Evolutionary conservation across 257 asterid species (phyloP).

Genomic region (Cinchona pubescens): DNA sequence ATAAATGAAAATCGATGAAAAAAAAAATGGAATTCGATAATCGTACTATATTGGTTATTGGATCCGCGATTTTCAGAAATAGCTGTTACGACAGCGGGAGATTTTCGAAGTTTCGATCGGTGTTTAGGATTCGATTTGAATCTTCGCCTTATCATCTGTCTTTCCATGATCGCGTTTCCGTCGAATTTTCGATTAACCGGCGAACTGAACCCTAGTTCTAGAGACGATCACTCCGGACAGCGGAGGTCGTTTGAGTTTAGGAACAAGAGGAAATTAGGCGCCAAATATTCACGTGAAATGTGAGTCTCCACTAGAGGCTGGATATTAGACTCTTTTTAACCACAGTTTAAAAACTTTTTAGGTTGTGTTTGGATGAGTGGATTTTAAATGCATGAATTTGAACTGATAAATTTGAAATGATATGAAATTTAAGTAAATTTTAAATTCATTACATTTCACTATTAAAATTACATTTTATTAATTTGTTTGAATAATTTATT

Average conservation of each 20-base stretch:
- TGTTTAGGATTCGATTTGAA: slow-evolving; percentile 27
- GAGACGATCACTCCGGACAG: background rate
- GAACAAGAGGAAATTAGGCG: slow-evolving; percentile 15
- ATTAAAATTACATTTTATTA: no score
- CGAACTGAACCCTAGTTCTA: slow-evolving; percentile 6
- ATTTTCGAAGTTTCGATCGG: slow-evolving; percentile 16
- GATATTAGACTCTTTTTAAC: no score
- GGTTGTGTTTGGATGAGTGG: no score
- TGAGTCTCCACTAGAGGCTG: no score
- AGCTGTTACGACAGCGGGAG: slow-evolving; percentile 18
- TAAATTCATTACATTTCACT: no score
- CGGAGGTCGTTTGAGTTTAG: background rate
- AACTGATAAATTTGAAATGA: no score
- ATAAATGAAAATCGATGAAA: background rate
- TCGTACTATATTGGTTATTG: slow-evolving; percentile 31
- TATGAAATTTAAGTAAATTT: no score
- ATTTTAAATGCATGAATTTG: no score
- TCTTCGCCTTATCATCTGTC: slow-evolving; percentile 27
- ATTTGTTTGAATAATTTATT: no score
- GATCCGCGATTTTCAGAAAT: slow-evolving; percentile 30
- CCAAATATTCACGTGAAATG: slow-evolving; percentile 20
- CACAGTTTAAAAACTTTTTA: no score
- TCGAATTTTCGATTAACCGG: background rate
- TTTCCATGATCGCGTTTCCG: background rate
- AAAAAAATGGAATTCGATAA: slow-evolving; percentile 8